phyloP scores from a whole-genome alignment of 2,329 filamentous ascomycete species.

The Monilinia aucupariae region DNA sequence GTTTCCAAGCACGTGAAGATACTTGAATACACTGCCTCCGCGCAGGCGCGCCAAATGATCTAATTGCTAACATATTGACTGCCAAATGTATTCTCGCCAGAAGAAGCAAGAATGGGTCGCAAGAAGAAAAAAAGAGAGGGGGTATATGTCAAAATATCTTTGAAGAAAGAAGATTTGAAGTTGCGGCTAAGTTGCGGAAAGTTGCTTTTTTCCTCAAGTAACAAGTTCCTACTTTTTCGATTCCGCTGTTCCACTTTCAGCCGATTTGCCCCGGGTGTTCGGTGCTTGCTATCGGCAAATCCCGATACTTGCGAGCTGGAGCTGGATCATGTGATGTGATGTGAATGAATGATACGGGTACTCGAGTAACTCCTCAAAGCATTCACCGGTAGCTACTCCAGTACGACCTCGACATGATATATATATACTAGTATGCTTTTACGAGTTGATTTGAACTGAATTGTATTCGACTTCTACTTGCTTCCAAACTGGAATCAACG shows the following conservation, averaged over 20 bases:
- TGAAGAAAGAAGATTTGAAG: constrained; percentile 17
- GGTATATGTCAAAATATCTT: constrained; percentile 17
- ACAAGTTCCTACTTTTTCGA: constrained; percentile 8
- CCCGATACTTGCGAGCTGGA: not conserved
- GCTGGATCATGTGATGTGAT: not conserved
- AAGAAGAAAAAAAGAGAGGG: constrained; percentile 18
- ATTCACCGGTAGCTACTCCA: not conserved
- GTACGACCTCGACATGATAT: not conserved
- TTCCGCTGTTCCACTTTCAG: constrained; percentile 17
- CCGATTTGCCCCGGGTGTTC: constrained; percentile 3
- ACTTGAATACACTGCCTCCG: constrained; percentile 73
- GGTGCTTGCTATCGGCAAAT: constrained; percentile 10
- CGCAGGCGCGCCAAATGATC: constrained; percentile 69
- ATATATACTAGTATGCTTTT: not conserved
- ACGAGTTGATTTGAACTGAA: not conserved
- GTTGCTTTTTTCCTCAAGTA: constrained; percentile 21
- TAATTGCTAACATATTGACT: constrained; percentile 73
- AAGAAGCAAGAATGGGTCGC: constrained; percentile 3
- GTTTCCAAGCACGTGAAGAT: constrained; percentile 51
- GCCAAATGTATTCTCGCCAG: constrained; percentile 7
- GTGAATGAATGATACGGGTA: not conserved
- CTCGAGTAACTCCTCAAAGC: too few relatives aligned
- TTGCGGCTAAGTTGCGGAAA: constrained; percentile 18
- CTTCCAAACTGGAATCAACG: too few relatives aligned
- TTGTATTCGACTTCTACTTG: not conserved